Conservation (phyloP, 2,329 filamentous ascomycete genomes). For the Microdochium nivale region DNA sequence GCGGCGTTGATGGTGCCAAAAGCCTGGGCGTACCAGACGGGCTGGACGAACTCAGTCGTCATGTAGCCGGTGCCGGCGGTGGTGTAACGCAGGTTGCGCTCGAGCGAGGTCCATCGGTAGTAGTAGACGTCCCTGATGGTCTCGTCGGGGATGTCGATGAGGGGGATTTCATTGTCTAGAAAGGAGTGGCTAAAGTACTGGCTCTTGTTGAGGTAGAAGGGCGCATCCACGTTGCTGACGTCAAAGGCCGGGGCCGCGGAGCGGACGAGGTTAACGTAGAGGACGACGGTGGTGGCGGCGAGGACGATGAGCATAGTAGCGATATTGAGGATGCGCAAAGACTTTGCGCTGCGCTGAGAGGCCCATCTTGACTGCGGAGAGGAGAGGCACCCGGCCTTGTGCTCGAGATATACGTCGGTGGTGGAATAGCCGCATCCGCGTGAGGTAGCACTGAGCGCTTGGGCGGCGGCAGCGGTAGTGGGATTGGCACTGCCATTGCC, state of each 20-base stretch:
- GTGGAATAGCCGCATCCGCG: neutral
- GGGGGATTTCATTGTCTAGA: conserved; percentile 28
- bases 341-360: neutral
- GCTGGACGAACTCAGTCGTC: conserved; percentile 33
- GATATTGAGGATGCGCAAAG: neutral
- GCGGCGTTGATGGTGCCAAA: conserved; percentile 22
- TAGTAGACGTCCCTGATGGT: conserved; percentile 35
- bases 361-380: neutral
- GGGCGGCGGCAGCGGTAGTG: no score
- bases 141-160: conserved; percentile 30
- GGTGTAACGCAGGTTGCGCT: conserved; percentile 30
- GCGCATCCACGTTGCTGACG: neutral
- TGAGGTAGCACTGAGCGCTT: neutral
- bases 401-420: neutral
- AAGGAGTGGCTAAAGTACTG: conserved; percentile 12
- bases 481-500: no score
- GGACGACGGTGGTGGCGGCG: neutral
- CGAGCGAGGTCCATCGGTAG: conserved; percentile 30
- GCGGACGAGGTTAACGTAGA: neutral
- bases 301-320: neutral
- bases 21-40: conserved; percentile 23
- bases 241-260: neutral
- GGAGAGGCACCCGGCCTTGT: neutral
- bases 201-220: neutral
- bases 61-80: conserved; percentile 29